Conservation (phyloP, 345 rosid genomes). For the Turnera subulata region DNA sequence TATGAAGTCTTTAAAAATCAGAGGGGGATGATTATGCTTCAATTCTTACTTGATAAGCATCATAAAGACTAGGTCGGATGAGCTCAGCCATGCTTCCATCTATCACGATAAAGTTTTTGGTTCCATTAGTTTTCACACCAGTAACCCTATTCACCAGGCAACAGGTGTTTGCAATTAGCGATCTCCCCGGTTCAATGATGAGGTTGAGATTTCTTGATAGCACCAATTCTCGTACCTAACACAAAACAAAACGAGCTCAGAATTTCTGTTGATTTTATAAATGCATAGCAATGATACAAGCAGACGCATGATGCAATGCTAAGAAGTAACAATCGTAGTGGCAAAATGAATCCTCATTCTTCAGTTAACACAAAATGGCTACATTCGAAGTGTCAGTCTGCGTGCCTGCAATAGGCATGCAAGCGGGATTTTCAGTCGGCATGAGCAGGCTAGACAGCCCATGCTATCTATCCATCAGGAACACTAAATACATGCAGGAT, state of each 20-base stretch:
- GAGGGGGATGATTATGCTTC: not conserved
- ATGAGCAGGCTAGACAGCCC: too few relatives aligned
- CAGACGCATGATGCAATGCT: not conserved
- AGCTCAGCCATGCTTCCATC: slow-evolving; percentile 99
- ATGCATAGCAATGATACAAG: not conserved
- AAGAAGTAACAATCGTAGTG: not conserved
- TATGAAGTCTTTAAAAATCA: not conserved
- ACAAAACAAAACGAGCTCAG: not conserved
- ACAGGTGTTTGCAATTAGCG: slow-evolving; percentile 92
- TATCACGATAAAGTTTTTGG: slow-evolving; percentile 83
- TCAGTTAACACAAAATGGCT: slow-evolving; percentile 1
- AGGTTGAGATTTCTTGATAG: slow-evolving; percentile 70
- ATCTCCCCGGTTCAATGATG: slow-evolving; percentile 96
- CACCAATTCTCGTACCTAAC: slow-evolving; percentile 85
- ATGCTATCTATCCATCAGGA: too few relatives aligned
- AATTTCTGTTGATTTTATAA: not conserved
- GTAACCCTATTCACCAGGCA: slow-evolving; percentile 88
- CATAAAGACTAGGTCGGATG: slow-evolving; percentile 97
- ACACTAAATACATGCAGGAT: too few relatives aligned
- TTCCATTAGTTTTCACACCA: slow-evolving; percentile 94
- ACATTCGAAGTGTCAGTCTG: not conserved
- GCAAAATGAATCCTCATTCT: not conserved
- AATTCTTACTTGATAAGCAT: slow-evolving; percentile 78
- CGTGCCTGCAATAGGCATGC: not conserved
- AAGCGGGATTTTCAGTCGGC: not conserved